Percentiles rank a stretch among this genome's conserved stretches.
phyloP scores from a whole-genome alignment of 805 yeast species.

The Pichia insulana region DNA sequence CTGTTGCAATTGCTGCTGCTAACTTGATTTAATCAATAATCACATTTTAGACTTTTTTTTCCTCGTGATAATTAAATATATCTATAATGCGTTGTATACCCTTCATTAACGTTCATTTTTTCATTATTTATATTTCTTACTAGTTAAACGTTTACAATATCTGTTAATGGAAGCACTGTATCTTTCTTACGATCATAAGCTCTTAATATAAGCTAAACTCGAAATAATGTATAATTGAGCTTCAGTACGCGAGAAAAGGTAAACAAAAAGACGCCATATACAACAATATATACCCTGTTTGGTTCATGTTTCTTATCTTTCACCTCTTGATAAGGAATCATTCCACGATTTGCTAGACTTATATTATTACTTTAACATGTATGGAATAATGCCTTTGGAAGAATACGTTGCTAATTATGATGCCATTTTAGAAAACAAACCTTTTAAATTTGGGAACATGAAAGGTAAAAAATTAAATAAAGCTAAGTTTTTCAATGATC shows the following conservation, averaged over 20 bases:
- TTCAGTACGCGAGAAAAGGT: no score
- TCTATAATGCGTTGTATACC: not conserved
- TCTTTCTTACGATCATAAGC: no score
- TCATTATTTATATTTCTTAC: no score
- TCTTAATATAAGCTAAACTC: no score
- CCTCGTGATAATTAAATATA: not conserved
- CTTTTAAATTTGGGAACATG: slow-evolving; percentile 24
- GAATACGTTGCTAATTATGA: slow-evolving; percentile 24
- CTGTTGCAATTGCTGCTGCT: slow-evolving; percentile 18
- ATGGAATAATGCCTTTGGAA: slow-evolving; percentile 21
- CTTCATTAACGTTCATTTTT: not conserved
- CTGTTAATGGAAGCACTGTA: no score
- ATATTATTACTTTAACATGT: slow-evolving; percentile 15
- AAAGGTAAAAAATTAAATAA: slow-evolving; percentile 21
- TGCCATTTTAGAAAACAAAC: slow-evolving; percentile 20
- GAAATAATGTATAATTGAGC: no score
- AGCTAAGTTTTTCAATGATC: slow-evolving; percentile 17
- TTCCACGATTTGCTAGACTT: slow-evolving; percentile 1
- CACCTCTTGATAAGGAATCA: not conserved
- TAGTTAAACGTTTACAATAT: no score
- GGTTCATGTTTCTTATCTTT: not conserved
- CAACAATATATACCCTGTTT: not conserved
- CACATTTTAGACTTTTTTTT: no score
- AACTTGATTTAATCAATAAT: slow-evolving; percentile 11
- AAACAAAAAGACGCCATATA: no score